Evolutionary conservation across 768 basidiomycete species (phyloP).

Genomic region (Phylloporus scabripes): DNA sequence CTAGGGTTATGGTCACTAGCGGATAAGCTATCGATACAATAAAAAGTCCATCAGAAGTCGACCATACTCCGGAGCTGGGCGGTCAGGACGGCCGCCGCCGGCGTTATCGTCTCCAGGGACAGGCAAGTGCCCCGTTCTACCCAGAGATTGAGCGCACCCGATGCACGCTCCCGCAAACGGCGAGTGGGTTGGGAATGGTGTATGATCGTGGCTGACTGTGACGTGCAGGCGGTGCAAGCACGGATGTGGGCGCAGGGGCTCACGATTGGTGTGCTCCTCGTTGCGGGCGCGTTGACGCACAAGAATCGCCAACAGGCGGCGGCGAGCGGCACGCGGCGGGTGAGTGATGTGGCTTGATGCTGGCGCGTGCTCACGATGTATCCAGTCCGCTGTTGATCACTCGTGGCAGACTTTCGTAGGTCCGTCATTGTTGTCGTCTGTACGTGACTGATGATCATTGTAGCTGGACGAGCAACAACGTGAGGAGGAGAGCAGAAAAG

Average conservation of each 20-base stretch:
- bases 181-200: background rate
- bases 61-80: conserved; percentile 77
- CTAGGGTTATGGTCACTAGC: no score
- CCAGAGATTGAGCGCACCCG: background rate
- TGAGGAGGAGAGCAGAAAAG: background rate
- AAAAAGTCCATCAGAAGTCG: conserved; percentile 71
- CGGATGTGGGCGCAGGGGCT: conserved; percentile 88
- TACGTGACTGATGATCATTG: background rate
- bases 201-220: no score
- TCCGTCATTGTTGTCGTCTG: background rate
- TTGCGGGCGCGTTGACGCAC: conserved; percentile 62
- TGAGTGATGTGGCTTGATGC: background rate
- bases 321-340: background rate
- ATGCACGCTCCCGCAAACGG: conserved; percentile 25
- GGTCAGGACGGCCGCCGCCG: conserved; percentile 56
- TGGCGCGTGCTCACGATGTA: background rate
- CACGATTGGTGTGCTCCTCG: conserved; percentile 69
- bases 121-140: conserved; percentile 37
- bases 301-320: conserved; percentile 32
- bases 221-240: conserved; percentile 56
- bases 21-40: no score
- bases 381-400: background rate
- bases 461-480: background rate
- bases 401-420: background rate
- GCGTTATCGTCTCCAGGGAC: conserved; percentile 61